A percentile compares a stretch with the other conserved stretches of the same genome.
phyloP scores from a whole-genome alignment of 441 rosid species.

The Melastoma candidum region DNA sequence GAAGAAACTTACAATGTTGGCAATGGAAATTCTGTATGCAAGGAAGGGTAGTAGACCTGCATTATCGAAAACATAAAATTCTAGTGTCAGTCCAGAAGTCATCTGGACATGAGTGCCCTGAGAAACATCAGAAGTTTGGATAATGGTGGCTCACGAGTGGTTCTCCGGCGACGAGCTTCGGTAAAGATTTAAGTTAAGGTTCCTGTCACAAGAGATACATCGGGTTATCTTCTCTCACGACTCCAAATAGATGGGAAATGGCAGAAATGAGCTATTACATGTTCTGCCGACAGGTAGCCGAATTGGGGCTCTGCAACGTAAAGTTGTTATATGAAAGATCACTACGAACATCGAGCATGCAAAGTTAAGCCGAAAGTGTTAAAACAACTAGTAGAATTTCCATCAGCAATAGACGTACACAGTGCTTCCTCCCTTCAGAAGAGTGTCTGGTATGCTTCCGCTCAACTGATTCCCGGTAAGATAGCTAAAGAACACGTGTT shows the following conservation, averaged over 20 bases:
- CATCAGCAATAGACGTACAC: slow-evolving; percentile 40
- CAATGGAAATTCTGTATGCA: slow-evolving; percentile 53
- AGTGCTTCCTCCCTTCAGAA: slow-evolving; percentile 53
- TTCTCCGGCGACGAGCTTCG: slow-evolving; percentile 37
- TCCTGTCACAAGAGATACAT: slow-evolving; percentile 34
- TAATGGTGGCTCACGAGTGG: slow-evolving; percentile 34
- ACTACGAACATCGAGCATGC: slow-evolving; percentile 26
- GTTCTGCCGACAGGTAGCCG: slow-evolving; percentile 50
- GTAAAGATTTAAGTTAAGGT: slow-evolving; percentile 67
- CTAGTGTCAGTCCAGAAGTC: neutral
- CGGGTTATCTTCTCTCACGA: slow-evolving; percentile 7
- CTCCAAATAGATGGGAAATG: neutral
- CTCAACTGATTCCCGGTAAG: slow-evolving; percentile 50
- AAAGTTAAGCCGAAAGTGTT: neutral
- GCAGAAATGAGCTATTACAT: slow-evolving; percentile 25
- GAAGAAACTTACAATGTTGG: slow-evolving; percentile 45
- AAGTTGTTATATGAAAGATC: slow-evolving; percentile 90
- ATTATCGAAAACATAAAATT: neutral
- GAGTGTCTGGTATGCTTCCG: slow-evolving; percentile 55
- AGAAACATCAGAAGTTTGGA: neutral
- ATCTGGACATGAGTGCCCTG: neutral
- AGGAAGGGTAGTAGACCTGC: slow-evolving; percentile 28
- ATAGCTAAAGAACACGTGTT: slow-evolving; percentile 34
- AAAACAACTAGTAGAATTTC: neutral
- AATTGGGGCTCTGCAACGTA: slow-evolving; percentile 45